Percentiles rank a stretch among this genome's conserved stretches.
phyloP scores from a whole-genome alignment of 169 alveolate species.

The Fabrea salina region DNA sequence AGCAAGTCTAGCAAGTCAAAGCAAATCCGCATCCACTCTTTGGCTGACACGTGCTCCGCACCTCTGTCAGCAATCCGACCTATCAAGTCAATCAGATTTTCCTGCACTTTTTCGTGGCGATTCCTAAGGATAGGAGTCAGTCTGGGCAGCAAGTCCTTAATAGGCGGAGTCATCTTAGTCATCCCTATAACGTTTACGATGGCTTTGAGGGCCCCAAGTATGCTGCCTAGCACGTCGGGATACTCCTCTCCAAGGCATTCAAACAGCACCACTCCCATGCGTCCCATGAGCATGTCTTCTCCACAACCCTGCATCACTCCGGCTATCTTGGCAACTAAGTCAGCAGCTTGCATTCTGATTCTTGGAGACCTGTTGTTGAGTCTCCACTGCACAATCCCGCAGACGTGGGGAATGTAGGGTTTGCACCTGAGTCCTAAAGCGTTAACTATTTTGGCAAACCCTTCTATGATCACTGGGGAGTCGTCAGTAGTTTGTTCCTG shows the following conservation, averaged over 20 bases:
- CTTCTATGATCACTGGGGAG: slow-evolving; percentile 91
- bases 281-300: slow-evolving; percentile 96
- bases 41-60: slow-evolving; percentile 98
- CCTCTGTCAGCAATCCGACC: slow-evolving; percentile 99
- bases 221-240: slow-evolving; percentile 99
- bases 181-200: slow-evolving; percentile 98
- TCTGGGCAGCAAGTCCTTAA: slow-evolving; percentile 98
- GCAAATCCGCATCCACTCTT: slow-evolving; percentile 99
- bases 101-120: slow-evolving; percentile 99
- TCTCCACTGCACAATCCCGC: slow-evolving; percentile 98
- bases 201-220: slow-evolving; percentile 97
- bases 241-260: slow-evolving; percentile 99
- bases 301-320: slow-evolving; percentile 95
- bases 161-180: slow-evolving; percentile 99
- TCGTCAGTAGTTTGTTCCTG: slow-evolving; percentile 97
- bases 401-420: slow-evolving; percentile 96
- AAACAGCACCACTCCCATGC: slow-evolving; percentile 94
- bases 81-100: slow-evolving; percentile 94
- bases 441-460: slow-evolving; percentile 96
- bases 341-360: slow-evolving; percentile 99
- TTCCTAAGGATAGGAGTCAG: slow-evolving; percentile 98
- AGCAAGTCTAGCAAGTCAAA: slow-evolving; percentile 97
- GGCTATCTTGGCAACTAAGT: slow-evolving; percentile 95
- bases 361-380: slow-evolving; percentile 94
- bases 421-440: slow-evolving; percentile 95